phyloP scores from a whole-genome alignment of 108 stramenopile species.

The Schizochytrium sp. region DNA sequence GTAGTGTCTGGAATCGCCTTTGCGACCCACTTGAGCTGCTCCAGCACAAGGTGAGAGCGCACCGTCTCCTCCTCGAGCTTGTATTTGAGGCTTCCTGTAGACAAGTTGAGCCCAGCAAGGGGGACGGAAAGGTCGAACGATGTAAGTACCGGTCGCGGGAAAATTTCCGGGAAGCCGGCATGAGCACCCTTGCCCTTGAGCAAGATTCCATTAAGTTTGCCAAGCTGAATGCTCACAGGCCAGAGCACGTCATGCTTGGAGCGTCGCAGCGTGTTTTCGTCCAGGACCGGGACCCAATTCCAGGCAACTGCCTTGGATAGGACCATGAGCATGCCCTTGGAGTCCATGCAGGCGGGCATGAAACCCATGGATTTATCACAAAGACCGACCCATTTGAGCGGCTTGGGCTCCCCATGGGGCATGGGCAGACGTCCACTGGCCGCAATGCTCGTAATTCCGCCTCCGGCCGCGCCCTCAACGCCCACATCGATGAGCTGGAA shows the following conservation, averaged over 20 bases:
- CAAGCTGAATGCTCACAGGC: conserved; percentile 4
- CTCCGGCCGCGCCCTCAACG: neutral
- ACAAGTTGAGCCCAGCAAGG: neutral
- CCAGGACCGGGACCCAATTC: neutral
- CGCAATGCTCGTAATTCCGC: neutral
- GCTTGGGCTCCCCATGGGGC: neutral
- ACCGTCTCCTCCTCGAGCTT: neutral
- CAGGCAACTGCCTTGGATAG: neutral
- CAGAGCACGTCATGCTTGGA: neutral
- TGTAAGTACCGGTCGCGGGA: neutral
- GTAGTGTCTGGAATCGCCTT: neutral
- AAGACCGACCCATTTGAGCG: neutral
- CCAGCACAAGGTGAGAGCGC: neutral
- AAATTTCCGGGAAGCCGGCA: neutral
- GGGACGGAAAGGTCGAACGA: neutral
- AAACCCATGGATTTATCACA: neutral
- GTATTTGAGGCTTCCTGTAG: neutral
- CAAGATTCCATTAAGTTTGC: neutral
- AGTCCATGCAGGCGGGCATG: neutral
- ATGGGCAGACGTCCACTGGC: neutral
- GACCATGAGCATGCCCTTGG: neutral
- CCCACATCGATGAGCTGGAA: neutral
- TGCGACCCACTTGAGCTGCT: neutral
- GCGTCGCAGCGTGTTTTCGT: neutral
- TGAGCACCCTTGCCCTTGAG: neutral